Conservation (phyloP, 768 basidiomycete species). For the Cyclocybe cylindracea region DNA sequence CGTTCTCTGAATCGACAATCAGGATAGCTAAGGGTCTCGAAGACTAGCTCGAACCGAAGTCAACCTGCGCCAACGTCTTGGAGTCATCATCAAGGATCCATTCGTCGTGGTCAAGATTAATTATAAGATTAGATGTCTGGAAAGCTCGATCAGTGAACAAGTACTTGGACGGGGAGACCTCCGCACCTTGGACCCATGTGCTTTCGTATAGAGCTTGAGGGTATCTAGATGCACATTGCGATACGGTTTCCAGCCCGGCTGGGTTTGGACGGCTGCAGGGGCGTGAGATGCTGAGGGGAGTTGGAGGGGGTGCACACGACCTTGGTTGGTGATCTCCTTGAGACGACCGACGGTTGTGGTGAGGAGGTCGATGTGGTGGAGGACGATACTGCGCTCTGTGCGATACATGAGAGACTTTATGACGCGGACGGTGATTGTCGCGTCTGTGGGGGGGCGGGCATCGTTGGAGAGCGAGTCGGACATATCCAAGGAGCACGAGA, state of each 20-base stretch:
- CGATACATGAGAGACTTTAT: slow-evolving; percentile 96
- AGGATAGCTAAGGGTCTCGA: background rate
- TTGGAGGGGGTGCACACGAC: slow-evolving; percentile 36
- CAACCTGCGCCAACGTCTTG: slow-evolving; percentile 65
- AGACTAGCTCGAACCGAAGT: slow-evolving; percentile 63
- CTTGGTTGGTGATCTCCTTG: slow-evolving; percentile 69
- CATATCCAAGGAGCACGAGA: slow-evolving; percentile 2
- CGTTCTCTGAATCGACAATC: slow-evolving; percentile 69
- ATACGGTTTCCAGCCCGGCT: slow-evolving; percentile 89
- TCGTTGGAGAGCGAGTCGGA: slow-evolving; percentile 58
- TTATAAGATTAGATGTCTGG: slow-evolving; percentile 96
- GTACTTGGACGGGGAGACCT: slow-evolving; percentile 5
- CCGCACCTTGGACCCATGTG: slow-evolving; percentile 89
- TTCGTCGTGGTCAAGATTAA: slow-evolving; percentile 94
- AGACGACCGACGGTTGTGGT: slow-evolving; percentile 76
- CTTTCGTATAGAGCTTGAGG: slow-evolving; percentile 90
- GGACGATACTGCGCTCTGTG: slow-evolving; percentile 84
- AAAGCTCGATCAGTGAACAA: background rate
- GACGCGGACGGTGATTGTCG: slow-evolving; percentile 87
- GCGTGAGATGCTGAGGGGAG: slow-evolving; percentile 5
- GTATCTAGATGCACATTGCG: slow-evolving; percentile 77
- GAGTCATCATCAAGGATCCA: slow-evolving; percentile 81
- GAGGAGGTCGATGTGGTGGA: slow-evolving; percentile 80
- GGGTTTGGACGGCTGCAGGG: slow-evolving; percentile 64
- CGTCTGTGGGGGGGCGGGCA: slow-evolving; percentile 66